phyloP scores from a whole-genome alignment of 129 eudicot genomes.

The Sambucus nigra region DNA sequence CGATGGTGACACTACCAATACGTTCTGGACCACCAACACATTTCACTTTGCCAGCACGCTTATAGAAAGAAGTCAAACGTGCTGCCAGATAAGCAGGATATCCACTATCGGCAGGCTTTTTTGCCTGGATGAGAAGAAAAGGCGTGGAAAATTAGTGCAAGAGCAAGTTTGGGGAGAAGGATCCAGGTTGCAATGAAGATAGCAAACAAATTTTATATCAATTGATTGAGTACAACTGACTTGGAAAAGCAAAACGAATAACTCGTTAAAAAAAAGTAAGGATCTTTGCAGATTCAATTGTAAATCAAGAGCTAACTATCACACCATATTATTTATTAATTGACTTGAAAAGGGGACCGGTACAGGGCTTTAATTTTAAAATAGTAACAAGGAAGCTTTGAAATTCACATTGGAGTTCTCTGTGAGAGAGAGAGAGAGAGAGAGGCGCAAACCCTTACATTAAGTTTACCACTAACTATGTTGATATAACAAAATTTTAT shows the following conservation, averaged over 20 bases:
- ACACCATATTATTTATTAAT: not conserved
- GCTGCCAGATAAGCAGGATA: slow-evolving; percentile 99
- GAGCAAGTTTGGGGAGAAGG: too few species aligned
- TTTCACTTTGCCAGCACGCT: slow-evolving; percentile 99
- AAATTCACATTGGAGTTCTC: not conserved
- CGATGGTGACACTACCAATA: slow-evolving; percentile 95
- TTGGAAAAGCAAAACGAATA: not conserved
- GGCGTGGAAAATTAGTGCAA: slow-evolving; percentile 8
- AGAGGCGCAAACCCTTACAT: too few species aligned
- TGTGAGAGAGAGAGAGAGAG: too few species aligned
- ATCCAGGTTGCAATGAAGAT: too few species aligned
- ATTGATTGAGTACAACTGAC: not conserved
- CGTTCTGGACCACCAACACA: slow-evolving; percentile 99
- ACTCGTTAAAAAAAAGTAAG: not conserved
- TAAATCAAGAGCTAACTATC: not conserved
- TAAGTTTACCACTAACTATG: too few species aligned
- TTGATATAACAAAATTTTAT: too few species aligned
- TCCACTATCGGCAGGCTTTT: slow-evolving; percentile 99
- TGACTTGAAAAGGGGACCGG: not conserved
- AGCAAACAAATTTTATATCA: too few species aligned
- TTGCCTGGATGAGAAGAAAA: slow-evolving; percentile 55
- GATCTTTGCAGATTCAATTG: not conserved
- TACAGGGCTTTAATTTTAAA: too few species aligned
- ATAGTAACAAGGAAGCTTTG: too few species aligned
- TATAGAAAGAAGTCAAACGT: slow-evolving; percentile 94